These are phyloP conservation scores for Diutina neorugosa DNA, from an alignment of 1,139 yeast genomes.

Conservation along the genomic window DNA sequence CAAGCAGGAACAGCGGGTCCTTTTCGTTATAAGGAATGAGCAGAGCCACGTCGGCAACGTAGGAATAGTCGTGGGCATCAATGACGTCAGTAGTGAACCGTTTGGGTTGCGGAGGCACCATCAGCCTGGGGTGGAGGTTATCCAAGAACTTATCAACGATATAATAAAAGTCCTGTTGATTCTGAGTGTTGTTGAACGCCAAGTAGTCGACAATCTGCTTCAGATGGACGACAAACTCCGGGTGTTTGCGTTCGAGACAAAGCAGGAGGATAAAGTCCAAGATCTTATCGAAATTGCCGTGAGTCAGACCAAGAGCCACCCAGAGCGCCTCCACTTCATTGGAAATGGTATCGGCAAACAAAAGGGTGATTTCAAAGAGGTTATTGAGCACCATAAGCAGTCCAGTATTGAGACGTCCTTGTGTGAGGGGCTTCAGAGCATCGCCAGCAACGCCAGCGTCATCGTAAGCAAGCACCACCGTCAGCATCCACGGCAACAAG, in stretches of 20 bases:
- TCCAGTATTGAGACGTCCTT: slow-evolving; percentile 21
- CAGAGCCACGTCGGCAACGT: slow-evolving; percentile 59
- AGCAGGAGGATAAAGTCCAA: slow-evolving; percentile 58
- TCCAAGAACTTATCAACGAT: slow-evolving; percentile 54
- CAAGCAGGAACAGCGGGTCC: slow-evolving; percentile 72
- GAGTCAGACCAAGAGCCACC: slow-evolving; percentile 75
- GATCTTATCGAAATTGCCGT: slow-evolving; percentile 59
- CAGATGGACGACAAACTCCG: slow-evolving; percentile 65
- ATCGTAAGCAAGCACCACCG: slow-evolving; percentile 47
- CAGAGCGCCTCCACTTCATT: slow-evolving; percentile 89
- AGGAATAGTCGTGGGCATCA: slow-evolving; percentile 12
- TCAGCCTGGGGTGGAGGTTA: slow-evolving; percentile 69
- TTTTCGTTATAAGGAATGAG: slow-evolving; percentile 48
- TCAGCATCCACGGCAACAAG: slow-evolving; percentile 82
- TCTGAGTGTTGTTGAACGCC: slow-evolving; percentile 21
- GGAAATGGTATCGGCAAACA: slow-evolving; percentile 59
- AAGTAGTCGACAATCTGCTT: slow-evolving; percentile 74
- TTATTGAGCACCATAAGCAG: slow-evolving; percentile 75
- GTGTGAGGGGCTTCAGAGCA: not conserved
- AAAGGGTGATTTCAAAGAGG: slow-evolving; percentile 73
- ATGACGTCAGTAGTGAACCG: not conserved
- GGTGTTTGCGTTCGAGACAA: slow-evolving; percentile 60
- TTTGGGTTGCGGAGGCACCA: slow-evolving; percentile 58
- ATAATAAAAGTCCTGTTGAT: slow-evolving; percentile 43
- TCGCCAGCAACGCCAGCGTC: not conserved